Conservation (phyloP, 352 stramenopile genomes). For the Phytophthora vignae region DNA sequence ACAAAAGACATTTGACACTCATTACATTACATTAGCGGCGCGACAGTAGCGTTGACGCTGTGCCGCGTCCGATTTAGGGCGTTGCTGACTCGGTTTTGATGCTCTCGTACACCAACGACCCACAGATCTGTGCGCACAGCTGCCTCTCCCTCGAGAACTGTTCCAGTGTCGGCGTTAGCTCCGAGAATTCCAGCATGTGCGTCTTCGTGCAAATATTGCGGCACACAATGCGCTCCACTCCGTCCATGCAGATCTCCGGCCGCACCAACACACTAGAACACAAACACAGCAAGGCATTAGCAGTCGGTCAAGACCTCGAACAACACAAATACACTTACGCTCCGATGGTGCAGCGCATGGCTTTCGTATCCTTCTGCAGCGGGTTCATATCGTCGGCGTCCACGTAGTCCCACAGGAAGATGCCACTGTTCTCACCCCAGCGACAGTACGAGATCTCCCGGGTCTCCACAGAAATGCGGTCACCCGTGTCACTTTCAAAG, state of each 20-base stretch:
- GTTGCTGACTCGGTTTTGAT: slow-evolving; percentile 41
- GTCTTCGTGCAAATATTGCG: slow-evolving; percentile 70
- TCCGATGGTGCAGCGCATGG: slow-evolving; percentile 37
- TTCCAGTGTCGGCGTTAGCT: slow-evolving; percentile 32
- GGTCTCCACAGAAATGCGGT: too few relatives aligned
- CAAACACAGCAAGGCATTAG: not conserved
- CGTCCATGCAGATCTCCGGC: slow-evolving; percentile 52
- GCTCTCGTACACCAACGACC: slow-evolving; percentile 56
- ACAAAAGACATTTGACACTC: not conserved
- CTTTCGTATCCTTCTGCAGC: slow-evolving; percentile 18
- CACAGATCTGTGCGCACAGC: slow-evolving; percentile 44
- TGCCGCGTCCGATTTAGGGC: not conserved
- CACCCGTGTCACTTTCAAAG: too few relatives aligned
- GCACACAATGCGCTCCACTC: slow-evolving; percentile 61
- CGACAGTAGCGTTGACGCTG: not conserved
- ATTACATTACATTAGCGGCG: not conserved
- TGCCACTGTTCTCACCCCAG: slow-evolving; percentile 28
- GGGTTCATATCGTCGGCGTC: slow-evolving; percentile 43
- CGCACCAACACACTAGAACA: slow-evolving; percentile 42
- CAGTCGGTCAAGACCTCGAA: not conserved
- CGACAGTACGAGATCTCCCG: not conserved
- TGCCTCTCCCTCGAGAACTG: slow-evolving; percentile 48
- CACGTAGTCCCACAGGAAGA: slow-evolving; percentile 48
- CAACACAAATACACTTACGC: slow-evolving; percentile 31
- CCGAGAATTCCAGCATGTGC: slow-evolving; percentile 26